Conservation (phyloP, 2,329 filamentous ascomycete genomes). For the Nigrospora sphaerica region DNA sequence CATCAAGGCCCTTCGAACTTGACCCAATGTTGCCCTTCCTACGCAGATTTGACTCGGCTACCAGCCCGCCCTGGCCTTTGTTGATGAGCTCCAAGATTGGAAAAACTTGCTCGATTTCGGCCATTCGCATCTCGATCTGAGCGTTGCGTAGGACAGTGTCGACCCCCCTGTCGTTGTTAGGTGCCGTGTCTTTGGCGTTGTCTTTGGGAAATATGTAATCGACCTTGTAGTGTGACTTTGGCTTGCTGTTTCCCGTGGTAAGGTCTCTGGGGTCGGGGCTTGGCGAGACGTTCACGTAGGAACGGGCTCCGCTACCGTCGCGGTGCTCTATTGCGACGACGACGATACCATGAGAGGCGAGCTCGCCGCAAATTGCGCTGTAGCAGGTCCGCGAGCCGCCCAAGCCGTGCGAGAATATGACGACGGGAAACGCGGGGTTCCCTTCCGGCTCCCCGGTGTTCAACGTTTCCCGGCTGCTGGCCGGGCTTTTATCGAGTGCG, state of each 20-base stretch:
- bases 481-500: constrained; percentile 6
- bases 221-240: constrained; percentile 37
- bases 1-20: constrained; percentile 50
- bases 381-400: constrained; percentile 58
- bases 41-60: constrained; percentile 46
- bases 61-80: constrained; percentile 41
- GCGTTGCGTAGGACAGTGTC: constrained; percentile 52
- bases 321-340: constrained; percentile 59
- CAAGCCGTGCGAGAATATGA: constrained; percentile 61
- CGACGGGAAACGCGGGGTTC: constrained; percentile 48
- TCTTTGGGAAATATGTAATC: constrained; percentile 59
- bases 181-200: constrained; percentile 40
- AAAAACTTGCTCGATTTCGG: constrained; percentile 59
- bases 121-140: constrained; percentile 55
- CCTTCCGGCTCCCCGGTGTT: constrained; percentile 4
- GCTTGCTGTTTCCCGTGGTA: constrained; percentile 24
- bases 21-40: constrained; percentile 50
- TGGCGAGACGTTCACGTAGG: constrained; percentile 49
- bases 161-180: constrained; percentile 51
- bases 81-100: constrained; percentile 48
- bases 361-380: constrained; percentile 56
- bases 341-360: constrained; percentile 59
- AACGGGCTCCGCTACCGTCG: constrained; percentile 56
- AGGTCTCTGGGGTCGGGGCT: constrained; percentile 24
- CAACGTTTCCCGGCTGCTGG: constrained; percentile 11